Conservation (phyloP, 2,329 filamentous ascomycete species). For the Aureobasidium sp. region DNA sequence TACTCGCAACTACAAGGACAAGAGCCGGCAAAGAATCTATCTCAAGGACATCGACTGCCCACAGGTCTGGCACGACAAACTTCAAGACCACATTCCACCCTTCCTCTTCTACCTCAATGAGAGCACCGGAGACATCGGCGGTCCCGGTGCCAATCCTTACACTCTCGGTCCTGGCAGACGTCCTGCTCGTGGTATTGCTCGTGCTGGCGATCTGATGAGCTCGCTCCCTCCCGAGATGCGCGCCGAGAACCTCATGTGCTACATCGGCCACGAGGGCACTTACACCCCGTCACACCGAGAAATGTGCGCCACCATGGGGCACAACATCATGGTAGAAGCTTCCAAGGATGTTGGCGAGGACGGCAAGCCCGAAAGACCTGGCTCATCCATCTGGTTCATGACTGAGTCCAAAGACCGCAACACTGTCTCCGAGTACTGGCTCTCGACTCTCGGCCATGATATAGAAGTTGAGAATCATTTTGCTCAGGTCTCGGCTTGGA, state of each 20-base stretch:
- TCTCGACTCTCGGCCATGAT: conserved; percentile 88
- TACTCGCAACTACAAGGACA: conserved; percentile 66
- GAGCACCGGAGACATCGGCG: conserved; percentile 53
- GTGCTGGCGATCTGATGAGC: conserved; percentile 90
- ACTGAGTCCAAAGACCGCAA: conserved; percentile 90
- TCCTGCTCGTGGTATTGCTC: conserved; percentile 54
- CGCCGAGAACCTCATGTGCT: conserved; percentile 96
- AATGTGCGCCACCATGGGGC: conserved; percentile 93
- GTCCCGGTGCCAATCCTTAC: conserved; percentile 48
- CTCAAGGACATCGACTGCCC: conserved; percentile 97
- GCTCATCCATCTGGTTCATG: conserved; percentile 98
- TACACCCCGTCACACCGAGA: conserved; percentile 93
- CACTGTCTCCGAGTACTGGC: conserved; percentile 85
- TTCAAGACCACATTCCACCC: conserved; percentile 70
- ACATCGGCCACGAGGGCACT: conserved; percentile 93
- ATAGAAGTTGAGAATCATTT: conserved; percentile 97
- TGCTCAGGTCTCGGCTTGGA: conserved; percentile 92
- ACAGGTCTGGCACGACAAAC: conserved; percentile 70
- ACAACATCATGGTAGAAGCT: conserved; percentile 97
- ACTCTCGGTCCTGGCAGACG: conserved; percentile 38
- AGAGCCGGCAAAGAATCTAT: conserved; percentile 78
- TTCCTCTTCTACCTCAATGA: conserved; percentile 89
- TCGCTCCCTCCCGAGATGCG: conserved; percentile 80
- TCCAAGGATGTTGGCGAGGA: conserved; percentile 58
- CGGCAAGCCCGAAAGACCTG: conserved; percentile 64